Conservation (phyloP, 73 alveolate genomes). For the Paramecium sonneborni region DNA sequence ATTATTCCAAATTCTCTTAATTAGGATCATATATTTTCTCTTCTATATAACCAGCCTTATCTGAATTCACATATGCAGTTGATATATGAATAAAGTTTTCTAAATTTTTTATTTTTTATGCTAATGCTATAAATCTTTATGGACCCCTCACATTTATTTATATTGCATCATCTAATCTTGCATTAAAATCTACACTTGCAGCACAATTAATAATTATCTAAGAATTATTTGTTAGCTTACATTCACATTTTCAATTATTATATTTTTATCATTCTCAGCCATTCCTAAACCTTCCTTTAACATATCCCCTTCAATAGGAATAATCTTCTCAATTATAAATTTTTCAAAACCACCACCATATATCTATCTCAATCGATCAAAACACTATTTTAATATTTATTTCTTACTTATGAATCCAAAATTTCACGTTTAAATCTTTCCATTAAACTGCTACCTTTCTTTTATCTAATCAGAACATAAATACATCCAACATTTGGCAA, state of each 20-base stretch:
- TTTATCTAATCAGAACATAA: constrained; percentile 74
- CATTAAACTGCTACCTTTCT: constrained; percentile 66
- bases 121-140: constrained; percentile 70
- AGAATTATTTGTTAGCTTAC: not conserved
- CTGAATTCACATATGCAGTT: constrained; percentile 78
- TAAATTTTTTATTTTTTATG: constrained; percentile 67
- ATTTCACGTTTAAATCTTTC: constrained; percentile 83
- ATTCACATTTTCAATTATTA: constrained; percentile 67
- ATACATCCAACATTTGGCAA: constrained; percentile 72
- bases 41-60: constrained; percentile 82
- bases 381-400: not conserved
- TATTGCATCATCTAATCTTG: constrained; percentile 80
- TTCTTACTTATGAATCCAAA: constrained; percentile 71
- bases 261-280: constrained; percentile 53
- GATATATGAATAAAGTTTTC: constrained; percentile 78
- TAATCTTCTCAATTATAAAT: constrained; percentile 68
- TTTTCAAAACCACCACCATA: constrained; percentile 69
- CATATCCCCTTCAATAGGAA: constrained; percentile 73
- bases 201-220: constrained; percentile 80
- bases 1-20: constrained; percentile 55
- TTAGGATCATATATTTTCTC: constrained; percentile 83
- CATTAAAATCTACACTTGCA: constrained; percentile 80
- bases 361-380: constrained; percentile 76
- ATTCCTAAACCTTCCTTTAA: constrained; percentile 74
- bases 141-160: constrained; percentile 82